Percentiles rank a stretch among this genome's conserved stretches.
Conservation (phyloP, 2,329 filamentous ascomycete species). For the Moelleriella libera region DNA sequence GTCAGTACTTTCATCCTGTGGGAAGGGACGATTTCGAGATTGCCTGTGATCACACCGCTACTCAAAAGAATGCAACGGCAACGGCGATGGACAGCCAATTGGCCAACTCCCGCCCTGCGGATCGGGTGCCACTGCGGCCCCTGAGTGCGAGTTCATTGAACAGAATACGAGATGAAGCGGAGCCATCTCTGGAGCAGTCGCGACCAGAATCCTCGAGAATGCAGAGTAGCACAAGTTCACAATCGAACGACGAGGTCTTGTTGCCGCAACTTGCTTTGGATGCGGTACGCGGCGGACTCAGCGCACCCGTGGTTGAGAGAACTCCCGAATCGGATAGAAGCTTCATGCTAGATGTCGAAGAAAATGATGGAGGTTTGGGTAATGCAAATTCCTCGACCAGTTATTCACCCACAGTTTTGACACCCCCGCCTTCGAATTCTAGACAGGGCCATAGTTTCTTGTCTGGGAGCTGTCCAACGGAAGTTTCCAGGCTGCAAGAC, state of each 20-base stretch:
- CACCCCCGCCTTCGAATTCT: constrained; percentile 4
- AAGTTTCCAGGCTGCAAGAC: neutral
- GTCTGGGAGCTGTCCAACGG: neutral
- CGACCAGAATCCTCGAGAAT: neutral
- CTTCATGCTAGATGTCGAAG: neutral
- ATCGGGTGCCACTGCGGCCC: constrained; percentile 7
- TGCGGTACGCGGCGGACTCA: neutral
- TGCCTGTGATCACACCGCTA: constrained; percentile 20
- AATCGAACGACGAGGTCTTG: neutral
- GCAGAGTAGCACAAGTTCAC: neutral
- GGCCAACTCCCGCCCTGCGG: neutral
- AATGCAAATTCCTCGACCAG: neutral
- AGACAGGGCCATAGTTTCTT: neutral
- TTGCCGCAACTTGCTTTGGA: neutral
- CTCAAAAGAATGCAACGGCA: neutral
- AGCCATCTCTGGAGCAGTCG: constrained; percentile 1
- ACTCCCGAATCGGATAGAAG: neutral
- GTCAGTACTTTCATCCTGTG: constrained; percentile 15
- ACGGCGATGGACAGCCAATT: neutral
- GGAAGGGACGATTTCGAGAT: constrained; percentile 15
- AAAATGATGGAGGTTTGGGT: neutral
- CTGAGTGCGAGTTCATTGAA: constrained; percentile 8
- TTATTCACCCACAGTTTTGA: neutral
- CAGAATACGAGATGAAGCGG: constrained; percentile 6
- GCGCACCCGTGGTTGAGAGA: neutral